phyloP scores from a whole-genome alignment of 2,329 filamentous ascomycete genomes.

The Colletotrichum limetticola region DNA sequence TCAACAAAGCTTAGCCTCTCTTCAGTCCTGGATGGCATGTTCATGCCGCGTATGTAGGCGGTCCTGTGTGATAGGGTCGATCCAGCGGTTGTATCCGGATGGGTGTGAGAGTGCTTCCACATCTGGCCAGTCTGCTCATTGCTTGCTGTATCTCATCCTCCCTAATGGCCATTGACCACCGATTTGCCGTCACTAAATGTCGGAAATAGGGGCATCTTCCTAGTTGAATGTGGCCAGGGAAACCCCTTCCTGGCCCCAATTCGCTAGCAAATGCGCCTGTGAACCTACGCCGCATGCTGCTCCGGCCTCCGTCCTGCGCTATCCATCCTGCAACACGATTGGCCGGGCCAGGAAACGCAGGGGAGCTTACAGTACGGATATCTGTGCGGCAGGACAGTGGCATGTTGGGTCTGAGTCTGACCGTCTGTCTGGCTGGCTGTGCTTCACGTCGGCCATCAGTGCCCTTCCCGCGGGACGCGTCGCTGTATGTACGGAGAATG shows the following conservation, averaged over 20 bases:
- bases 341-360: constrained; percentile 10
- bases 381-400: constrained; percentile 19
- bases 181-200: constrained; percentile 6
- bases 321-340: background rate
- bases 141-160: background rate
- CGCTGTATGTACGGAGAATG: background rate
- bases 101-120: constrained; percentile 12
- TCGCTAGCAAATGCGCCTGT: background rate
- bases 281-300: constrained; percentile 21
- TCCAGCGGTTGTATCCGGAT: constrained; percentile 12
- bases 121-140: constrained; percentile 7
- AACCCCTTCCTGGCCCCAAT: constrained; percentile 11
- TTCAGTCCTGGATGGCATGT: background rate
- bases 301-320: constrained; percentile 7
- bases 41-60: background rate
- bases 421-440: constrained; percentile 17
- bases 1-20: constrained; percentile 2
- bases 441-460: constrained; percentile 8
- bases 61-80: constrained; percentile 4
- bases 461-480: constrained; percentile 17
- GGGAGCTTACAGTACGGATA: constrained; percentile 28
- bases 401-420: background rate
- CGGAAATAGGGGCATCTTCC: constrained; percentile 32
- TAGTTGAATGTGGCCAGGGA: background rate
- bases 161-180: background rate